phyloP scores from a whole-genome alignment of 345 rosid genomes.

The Eutrema yunnanense region DNA sequence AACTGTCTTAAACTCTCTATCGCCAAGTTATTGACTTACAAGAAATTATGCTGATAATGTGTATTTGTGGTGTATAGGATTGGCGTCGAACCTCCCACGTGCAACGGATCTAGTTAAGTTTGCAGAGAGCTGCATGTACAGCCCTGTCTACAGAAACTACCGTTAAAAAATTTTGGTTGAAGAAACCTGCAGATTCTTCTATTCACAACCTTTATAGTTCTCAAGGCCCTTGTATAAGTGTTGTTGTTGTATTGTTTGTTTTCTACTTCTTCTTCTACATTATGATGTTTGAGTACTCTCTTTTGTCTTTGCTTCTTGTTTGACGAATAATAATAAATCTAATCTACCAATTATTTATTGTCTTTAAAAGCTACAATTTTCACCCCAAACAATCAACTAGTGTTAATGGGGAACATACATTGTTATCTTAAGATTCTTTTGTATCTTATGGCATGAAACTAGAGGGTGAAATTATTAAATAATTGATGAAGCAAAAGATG shows the following conservation, averaged over 20 bases:
- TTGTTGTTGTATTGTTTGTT: conserved; percentile 8
- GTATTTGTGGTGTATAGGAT: conserved; percentile 42
- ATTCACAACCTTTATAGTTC: not conserved
- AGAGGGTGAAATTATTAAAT: too few species aligned
- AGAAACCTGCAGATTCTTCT: conserved; percentile 12
- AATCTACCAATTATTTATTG: not conserved
- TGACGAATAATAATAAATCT: conserved; percentile 4
- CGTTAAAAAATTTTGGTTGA: conserved; percentile 43
- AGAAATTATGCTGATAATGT: not conserved
- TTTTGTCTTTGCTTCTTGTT: conserved; percentile 1
- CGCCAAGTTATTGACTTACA: not conserved
- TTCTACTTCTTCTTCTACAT: not conserved
- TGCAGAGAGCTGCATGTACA: conserved; percentile 97
- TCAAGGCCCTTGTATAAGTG: conserved; percentile 12
- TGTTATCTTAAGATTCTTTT: too few species aligned
- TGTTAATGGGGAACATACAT: not conserved
- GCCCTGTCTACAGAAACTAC: conserved; percentile 70
- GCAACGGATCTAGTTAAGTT: conserved; percentile 69
- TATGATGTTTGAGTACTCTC: not conserved
- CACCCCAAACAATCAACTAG: not conserved
- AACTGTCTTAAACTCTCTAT: not conserved
- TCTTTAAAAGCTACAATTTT: not conserved
- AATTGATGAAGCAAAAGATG: too few species aligned
- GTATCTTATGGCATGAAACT: too few species aligned
- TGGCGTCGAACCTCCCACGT: conserved; percentile 87